Evolutionary conservation across 2,329 filamentous ascomycete species (phyloP), one percentile per base, ranked within the genome.

Genomic region (Venturia aucupariae): DNA sequence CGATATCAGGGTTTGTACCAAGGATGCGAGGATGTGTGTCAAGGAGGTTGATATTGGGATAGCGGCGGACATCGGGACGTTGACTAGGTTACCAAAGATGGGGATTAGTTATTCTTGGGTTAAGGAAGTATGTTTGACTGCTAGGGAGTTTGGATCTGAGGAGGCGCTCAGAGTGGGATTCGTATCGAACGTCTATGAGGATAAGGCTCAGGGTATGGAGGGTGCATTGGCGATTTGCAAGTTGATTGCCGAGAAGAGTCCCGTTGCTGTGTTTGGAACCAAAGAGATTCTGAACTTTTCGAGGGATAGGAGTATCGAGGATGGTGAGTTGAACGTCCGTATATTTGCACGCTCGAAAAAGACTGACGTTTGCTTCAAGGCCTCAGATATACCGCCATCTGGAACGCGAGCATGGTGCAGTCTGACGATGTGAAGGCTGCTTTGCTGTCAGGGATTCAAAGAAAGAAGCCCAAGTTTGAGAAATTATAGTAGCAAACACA

Each of bases 271-370:
- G 68, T 85, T 91, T 78, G 88, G 90, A 6, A 96, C 92, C 10
- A 96, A 96, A 79, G 89, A 94, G 77, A 76, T 96, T 67, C 73
- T 96, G 72, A 92, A 94, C 75, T 90, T 88, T 72, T 89, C 87
- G 41, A 82, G 90, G 70, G 92, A 96, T 74, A 85, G 92, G 73
- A 81, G 82, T 2, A 85, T 96, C 35, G 84, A 83, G 57, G 91
- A 96, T 69, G 90, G 87, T 87, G 74, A 72, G 84, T 81, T 62
- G 51, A 32, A 13, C 7, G 15, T 59, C 44, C 38, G 35, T 39
- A 64, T 63, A 24, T 44, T 64, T 41, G 38, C 30, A 64, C 54
- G n/a, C n/a, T n/a, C 10, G 3, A 32, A 19, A 32, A 15, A 38
- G 65, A n/a, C 62, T 60, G 44, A 42, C 19, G 13, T 38, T 3